Evolutionary conservation across 192 early-diverging fungal species (phyloP).

Genomic region (Piromyces finnis): DNA sequence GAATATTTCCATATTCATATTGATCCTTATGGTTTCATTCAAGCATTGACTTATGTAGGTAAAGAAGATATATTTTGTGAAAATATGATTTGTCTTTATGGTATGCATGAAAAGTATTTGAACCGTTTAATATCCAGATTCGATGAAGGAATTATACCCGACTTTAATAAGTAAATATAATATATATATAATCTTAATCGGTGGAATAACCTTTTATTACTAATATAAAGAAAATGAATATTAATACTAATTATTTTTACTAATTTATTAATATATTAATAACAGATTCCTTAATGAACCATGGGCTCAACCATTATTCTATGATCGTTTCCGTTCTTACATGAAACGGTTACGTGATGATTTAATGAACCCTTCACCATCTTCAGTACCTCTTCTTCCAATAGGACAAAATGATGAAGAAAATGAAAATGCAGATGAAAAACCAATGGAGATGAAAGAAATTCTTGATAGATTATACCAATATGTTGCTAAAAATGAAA

Average conservation of each 20-base stretch:
- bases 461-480: slow-evolving; percentile 11
- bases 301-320: slow-evolving; percentile 30
- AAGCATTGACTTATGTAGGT: slow-evolving; percentile 24
- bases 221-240: too few relatives aligned
- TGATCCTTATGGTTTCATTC: slow-evolving; percentile 19
- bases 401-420: not conserved
- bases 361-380: slow-evolving; percentile 2
- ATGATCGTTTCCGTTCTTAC: slow-evolving; percentile 25
- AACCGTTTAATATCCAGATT: slow-evolving; percentile 25
- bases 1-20: slow-evolving; percentile 27
- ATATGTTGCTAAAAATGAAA: slow-evolving; percentile 1
- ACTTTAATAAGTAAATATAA: slow-evolving; percentile 20
- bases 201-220: too few relatives aligned
- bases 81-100: slow-evolving; percentile 21
- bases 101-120: slow-evolving; percentile 26
- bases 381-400: not conserved
- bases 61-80: slow-evolving; percentile 11
- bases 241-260: too few relatives aligned
- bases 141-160: slow-evolving; percentile 30
- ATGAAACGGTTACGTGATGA: slow-evolving; percentile 5
- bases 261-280: too few relatives aligned
- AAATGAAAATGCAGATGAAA: not conserved
- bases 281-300: slow-evolving; percentile 22
- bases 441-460: slow-evolving; percentile 5
- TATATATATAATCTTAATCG: too few relatives aligned